Percentiles rank a stretch among this genome's conserved stretches.
phyloP scores from a whole-genome alignment of 2,329 filamentous ascomycete genomes.

The Aspergillus bombycis region DNA sequence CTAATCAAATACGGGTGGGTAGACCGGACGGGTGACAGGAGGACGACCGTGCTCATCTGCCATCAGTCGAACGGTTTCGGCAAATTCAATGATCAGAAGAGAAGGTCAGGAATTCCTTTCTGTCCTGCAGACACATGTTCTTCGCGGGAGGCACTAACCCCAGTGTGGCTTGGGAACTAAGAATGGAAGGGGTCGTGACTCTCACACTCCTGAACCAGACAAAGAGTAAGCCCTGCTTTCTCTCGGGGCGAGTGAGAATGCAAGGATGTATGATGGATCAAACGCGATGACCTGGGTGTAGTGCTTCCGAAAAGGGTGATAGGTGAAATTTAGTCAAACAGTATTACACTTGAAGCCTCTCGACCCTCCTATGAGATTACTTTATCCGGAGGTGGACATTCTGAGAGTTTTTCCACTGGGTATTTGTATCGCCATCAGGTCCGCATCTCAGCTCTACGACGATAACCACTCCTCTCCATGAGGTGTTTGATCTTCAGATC shows the following conservation, averaged over 20 bases:
- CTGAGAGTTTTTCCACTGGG: not conserved
- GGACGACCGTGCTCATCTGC: not conserved
- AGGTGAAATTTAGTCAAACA: not conserved
- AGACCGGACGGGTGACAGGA: not conserved
- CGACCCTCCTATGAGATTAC: not conserved
- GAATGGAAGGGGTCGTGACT: not conserved
- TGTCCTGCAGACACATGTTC: slow-evolving; percentile 2
- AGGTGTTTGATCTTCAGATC: not conserved
- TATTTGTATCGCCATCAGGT: slow-evolving; percentile 3
- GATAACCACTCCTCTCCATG: slow-evolving; percentile 1
- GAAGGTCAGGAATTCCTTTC: slow-evolving; percentile 6
- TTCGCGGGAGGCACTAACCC: not conserved
- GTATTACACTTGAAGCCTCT: not conserved
- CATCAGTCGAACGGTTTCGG: not conserved
- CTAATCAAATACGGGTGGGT: not conserved
- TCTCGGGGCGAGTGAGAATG: not conserved
- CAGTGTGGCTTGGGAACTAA: not conserved
- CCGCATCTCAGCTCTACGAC: not conserved
- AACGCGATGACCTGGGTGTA: slow-evolving; percentile 1
- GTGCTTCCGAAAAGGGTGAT: not conserved
- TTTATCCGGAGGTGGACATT: not conserved
- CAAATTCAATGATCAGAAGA: slow-evolving; percentile 4
- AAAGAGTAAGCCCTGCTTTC: not conserved
- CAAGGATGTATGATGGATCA: not conserved
- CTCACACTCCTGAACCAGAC: not conserved